phyloP scores from a whole-genome alignment of 2,329 filamentous ascomycete species.

The Trichoderma sp. region DNA sequence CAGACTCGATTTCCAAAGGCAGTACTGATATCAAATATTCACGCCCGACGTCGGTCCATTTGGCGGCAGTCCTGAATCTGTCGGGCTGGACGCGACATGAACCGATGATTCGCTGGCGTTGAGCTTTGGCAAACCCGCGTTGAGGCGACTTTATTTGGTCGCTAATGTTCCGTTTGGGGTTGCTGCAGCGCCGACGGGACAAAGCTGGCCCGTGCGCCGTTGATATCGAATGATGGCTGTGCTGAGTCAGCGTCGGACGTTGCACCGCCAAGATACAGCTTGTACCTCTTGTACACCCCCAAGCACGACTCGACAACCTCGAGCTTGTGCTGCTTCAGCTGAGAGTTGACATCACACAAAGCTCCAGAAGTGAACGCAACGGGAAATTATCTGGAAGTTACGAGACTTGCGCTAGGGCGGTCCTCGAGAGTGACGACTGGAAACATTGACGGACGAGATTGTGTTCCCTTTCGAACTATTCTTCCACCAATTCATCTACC shows the following conservation, averaged over 20 bases:
- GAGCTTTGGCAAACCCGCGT: constrained; percentile 20
- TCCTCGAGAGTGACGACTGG: too few species aligned
- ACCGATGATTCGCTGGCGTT: background rate
- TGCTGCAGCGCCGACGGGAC: background rate
- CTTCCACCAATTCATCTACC: too few species aligned
- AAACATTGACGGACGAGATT: too few species aligned
- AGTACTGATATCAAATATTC: background rate
- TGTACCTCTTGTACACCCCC: too few species aligned
- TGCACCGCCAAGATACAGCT: background rate
- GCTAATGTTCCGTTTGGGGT: constrained; percentile 1
- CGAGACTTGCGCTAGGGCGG: too few species aligned
- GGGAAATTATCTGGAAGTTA: too few species aligned
- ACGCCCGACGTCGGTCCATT: constrained; percentile 14
- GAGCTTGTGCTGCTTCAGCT: too few species aligned
- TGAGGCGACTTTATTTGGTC: constrained; percentile 10
- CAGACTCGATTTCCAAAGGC: background rate
- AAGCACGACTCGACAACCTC: too few species aligned
- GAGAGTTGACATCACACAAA: too few species aligned
- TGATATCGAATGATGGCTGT: background rate
- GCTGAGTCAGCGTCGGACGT: constrained; percentile 4
- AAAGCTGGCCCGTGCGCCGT: constrained; percentile 10
- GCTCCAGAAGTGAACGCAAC: too few species aligned
- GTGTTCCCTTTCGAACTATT: too few species aligned
- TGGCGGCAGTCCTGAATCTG: constrained; percentile 1
- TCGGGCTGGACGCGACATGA: constrained; percentile 23